These are phyloP conservation scores for Suillus sp. DNA, from an alignment of 768 basidiomycete species.

Conservation along the genomic window DNA sequence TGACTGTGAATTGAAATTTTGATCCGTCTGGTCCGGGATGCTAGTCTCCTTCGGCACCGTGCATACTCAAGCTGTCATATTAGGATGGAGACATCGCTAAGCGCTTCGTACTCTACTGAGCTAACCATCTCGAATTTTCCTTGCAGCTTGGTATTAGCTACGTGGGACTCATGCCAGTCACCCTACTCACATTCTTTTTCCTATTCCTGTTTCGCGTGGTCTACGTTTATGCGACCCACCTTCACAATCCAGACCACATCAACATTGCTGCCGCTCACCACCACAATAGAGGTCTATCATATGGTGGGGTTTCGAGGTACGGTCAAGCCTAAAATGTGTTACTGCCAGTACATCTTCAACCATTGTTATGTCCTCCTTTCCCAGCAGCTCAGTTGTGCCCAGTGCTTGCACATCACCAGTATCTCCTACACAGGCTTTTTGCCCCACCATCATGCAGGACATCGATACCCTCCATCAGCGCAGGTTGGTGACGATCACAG, in stretches of 20 bases:
- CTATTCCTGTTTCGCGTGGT: background rate
- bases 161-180: background rate
- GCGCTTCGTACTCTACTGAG: background rate
- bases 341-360: background rate
- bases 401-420: background rate
- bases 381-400: background rate
- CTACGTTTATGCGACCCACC: background rate
- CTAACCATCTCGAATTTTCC: background rate
- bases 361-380: background rate
- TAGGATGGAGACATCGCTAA: background rate
- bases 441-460: slow-evolving; percentile 30
- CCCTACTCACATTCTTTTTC: background rate
- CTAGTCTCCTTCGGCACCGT: background rate
- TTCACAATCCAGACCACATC: background rate
- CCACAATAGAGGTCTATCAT: background rate
- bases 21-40: background rate
- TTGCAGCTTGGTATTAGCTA: background rate
- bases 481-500: slow-evolving; percentile 46
- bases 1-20: background rate
- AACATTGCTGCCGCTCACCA: background rate
- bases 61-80: too few species aligned
- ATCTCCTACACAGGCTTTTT: slow-evolving; percentile 9
- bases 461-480: slow-evolving; percentile 39
- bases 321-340: background rate
- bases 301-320: background rate